A percentile compares a stretch with the other conserved stretches of the same genome.
Evolutionary conservation across 257 asterid genomes (phyloP).

Genomic region (Forsythia suspensa): DNA sequence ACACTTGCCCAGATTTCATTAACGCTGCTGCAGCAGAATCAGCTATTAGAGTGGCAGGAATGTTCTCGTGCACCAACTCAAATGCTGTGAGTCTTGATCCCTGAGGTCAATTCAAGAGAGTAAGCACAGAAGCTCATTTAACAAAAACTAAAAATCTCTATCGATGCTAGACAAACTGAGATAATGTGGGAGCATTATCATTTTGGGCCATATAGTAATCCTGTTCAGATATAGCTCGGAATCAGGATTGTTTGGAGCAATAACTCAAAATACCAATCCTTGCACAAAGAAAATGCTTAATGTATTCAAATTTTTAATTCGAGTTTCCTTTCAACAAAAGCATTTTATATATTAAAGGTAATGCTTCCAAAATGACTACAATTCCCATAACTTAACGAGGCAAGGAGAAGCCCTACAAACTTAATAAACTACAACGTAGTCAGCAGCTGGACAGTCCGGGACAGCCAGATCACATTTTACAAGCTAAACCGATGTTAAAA

Average conservation of each 20-base stretch:
- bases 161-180: neutral
- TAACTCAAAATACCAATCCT: neutral
- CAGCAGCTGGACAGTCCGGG: neutral
- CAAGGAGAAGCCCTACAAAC: neutral
- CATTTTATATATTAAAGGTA: neutral
- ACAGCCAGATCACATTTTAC: no score
- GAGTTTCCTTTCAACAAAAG: neutral
- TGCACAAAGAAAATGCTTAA: neutral
- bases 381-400: neutral
- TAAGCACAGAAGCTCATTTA: slow-evolving; percentile 2
- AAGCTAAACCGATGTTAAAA: no score
- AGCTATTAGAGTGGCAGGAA: slow-evolving; percentile 88
- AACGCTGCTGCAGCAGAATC: slow-evolving; percentile 98
- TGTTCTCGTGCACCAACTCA: slow-evolving; percentile 86
- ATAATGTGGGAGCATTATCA: neutral
- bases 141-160: slow-evolving; percentile 2
- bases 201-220: neutral
- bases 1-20: slow-evolving; percentile 77
- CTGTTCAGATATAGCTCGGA: neutral
- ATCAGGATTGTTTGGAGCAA: neutral
- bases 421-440: neutral
- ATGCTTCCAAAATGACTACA: neutral
- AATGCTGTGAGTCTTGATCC: slow-evolving; percentile 97
- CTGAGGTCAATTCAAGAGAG: slow-evolving; percentile 37
- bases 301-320: neutral